A percentile compares a stretch with the other conserved stretches of the same genome.
Evolutionary conservation across 257 asterid species (phyloP).

Genomic region (Fraxinus anomala): DNA sequence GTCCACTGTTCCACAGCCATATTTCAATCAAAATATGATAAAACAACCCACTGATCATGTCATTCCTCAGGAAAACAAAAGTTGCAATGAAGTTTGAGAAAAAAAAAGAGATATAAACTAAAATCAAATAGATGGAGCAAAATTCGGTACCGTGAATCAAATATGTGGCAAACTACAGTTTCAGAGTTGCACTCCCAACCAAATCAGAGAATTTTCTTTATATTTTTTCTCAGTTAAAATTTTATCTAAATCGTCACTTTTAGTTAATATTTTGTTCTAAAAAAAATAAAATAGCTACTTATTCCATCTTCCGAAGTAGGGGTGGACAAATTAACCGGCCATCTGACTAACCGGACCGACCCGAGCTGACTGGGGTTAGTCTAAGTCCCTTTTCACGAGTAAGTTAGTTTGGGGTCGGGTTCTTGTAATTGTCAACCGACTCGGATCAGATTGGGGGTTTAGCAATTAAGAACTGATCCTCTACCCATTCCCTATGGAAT

Average conservation of each 20-base stretch:
- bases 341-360: too few species aligned
- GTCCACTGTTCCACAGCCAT: slow-evolving; percentile 37
- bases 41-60: not conserved
- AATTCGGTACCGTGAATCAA: not conserved
- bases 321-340: too few species aligned
- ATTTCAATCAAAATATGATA: slow-evolving; percentile 10
- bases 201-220: not conserved
- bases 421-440: too few species aligned
- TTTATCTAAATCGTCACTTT: not conserved
- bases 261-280: not conserved
- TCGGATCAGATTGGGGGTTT: too few species aligned
- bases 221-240: not conserved
- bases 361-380: too few species aligned
- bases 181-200: not conserved
- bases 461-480: too few species aligned
- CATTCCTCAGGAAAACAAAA: not conserved
- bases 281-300: not conserved
- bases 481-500: too few species aligned
- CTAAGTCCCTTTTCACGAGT: too few species aligned
- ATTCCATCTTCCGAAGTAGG: not conserved
- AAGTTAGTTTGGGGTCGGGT: too few species aligned
- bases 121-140: not conserved
- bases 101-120: not conserved
- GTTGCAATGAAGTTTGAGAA: not conserved
- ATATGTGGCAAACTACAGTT: not conserved